Conservation (phyloP, 768 basidiomycete genomes). For the Leccinum truebloodii region DNA sequence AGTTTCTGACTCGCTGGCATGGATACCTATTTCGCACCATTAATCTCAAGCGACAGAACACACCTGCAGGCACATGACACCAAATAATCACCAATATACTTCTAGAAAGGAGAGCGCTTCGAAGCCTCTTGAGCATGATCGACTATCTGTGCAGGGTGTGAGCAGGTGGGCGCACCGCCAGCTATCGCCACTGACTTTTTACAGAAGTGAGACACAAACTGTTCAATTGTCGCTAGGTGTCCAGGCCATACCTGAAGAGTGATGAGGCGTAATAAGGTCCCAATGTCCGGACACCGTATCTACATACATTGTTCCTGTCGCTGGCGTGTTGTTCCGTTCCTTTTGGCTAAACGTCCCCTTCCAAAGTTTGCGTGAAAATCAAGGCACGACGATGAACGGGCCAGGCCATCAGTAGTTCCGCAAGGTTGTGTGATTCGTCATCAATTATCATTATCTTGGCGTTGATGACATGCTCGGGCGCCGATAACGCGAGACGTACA, state of each 20-base stretch:
- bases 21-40: background rate
- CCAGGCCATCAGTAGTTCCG: background rate
- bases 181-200: background rate
- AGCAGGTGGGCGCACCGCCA: background rate
- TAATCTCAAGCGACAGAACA: too few species aligned
- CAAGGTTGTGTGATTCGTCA: background rate
- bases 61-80: too few species aligned
- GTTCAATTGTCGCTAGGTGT: background rate
- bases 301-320: background rate
- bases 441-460: background rate
- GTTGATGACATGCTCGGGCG: background rate
- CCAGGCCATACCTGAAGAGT: background rate
- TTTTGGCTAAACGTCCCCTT: background rate
- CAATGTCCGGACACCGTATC: background rate
- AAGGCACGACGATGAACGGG: background rate
- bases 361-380: background rate
- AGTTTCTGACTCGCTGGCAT: background rate
- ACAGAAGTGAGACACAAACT: background rate
- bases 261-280: background rate
- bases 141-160: background rate
- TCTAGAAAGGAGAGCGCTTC: too few species aligned
- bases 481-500: background rate
- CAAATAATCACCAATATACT: too few species aligned
- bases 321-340: background rate
- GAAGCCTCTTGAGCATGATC: too few species aligned